Conservation (phyloP, 202 grass and related monocot genomes). For the Schoenoplectus tabernaemontani region DNA sequence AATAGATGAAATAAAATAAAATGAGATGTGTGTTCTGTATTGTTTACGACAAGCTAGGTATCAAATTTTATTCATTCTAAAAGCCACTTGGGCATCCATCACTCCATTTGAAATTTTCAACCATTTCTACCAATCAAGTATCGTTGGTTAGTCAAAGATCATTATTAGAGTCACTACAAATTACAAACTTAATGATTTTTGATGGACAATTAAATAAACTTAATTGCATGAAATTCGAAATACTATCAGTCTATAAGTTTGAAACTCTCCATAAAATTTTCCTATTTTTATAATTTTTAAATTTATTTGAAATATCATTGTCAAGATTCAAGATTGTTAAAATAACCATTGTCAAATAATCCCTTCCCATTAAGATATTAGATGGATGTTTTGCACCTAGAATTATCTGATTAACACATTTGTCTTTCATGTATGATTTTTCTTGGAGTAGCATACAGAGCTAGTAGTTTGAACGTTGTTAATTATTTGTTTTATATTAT, state of each 20-base stretch:
- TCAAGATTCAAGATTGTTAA: background rate
- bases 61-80: background rate
- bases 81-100: background rate
- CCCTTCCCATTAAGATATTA: background rate
- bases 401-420: background rate
- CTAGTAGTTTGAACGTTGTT: background rate
- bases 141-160: background rate
- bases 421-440: background rate
- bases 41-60: background rate
- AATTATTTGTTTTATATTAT: conserved; percentile 16
- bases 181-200: too few species aligned
- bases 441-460: conserved; percentile 1
- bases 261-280: too few species aligned
- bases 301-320: background rate
- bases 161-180: background rate
- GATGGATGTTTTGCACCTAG: background rate
- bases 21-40: background rate
- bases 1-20: too few species aligned
- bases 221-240: background rate
- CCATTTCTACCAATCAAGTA: background rate
- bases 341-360: background rate
- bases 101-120: background rate
- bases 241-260: background rate
- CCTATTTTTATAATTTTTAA: background rate
- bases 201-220: background rate